These are phyloP conservation scores for Kwoniella dendrophila DNA, from an alignment of 768 basidiomycete species.

Conservation along the genomic window DNA sequence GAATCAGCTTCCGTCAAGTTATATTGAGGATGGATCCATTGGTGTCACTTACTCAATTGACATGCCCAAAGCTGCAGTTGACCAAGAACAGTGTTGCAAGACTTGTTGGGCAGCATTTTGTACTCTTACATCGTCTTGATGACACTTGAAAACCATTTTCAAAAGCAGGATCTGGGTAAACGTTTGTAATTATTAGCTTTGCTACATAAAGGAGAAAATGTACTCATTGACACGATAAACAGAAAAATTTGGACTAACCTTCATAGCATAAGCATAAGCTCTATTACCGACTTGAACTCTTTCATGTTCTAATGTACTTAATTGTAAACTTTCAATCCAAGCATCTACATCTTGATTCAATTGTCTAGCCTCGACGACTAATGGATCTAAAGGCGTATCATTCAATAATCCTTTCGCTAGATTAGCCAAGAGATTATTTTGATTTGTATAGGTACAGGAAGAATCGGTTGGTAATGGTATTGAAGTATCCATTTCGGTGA, in stretches of 20 bases:
- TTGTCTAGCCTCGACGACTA: constrained; percentile 37
- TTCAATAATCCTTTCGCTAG: constrained; percentile 1
- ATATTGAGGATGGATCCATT: background rate
- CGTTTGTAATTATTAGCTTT: no score
- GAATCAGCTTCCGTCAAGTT: background rate
- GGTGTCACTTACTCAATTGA: constrained; percentile 49
- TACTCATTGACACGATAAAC: background rate
- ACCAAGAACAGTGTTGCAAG: constrained; percentile 47
- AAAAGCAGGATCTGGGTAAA: constrained; percentile 53
- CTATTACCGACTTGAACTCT: constrained; percentile 51
- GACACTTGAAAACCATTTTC: constrained; percentile 43
- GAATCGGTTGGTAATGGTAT: background rate
- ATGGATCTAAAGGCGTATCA: constrained; percentile 18
- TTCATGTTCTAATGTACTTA: constrained; percentile 50
- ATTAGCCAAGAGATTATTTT: background rate
- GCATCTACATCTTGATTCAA: constrained; percentile 45
- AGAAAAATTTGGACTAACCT: no score
- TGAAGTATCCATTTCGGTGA: constrained; percentile 33
- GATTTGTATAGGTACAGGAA: background rate
- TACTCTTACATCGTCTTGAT: constrained; percentile 37
- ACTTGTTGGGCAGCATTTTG: constrained; percentile 49
- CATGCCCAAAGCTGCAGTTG: constrained; percentile 50
- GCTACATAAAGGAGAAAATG: background rate
- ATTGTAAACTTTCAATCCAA: constrained; percentile 48
- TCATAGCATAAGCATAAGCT: constrained; percentile 54